Evolutionary conservation across 108 stramenopile genomes (phyloP).

Genomic region (Cyclotella choctawhatcheeana): DNA sequence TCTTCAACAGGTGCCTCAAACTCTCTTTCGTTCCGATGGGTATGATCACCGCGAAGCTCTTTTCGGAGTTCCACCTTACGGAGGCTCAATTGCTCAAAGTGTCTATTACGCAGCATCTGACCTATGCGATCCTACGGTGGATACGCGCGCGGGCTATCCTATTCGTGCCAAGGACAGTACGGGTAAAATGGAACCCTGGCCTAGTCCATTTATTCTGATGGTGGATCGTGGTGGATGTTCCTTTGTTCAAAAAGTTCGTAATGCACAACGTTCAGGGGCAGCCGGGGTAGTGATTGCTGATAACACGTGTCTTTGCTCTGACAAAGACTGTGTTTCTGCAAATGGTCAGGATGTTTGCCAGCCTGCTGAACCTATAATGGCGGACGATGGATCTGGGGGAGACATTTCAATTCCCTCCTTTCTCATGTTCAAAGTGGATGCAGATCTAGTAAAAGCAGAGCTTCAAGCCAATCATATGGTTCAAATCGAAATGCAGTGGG

Average conservation of each 20-base stretch:
- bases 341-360: constrained; percentile 64
- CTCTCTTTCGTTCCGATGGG: constrained; percentile 65
- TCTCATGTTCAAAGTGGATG: constrained; percentile 87
- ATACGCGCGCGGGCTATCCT: constrained; percentile 52
- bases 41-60: constrained; percentile 93
- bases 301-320: constrained; percentile 84
- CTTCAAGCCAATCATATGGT: constrained; percentile 60
- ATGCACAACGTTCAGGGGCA: constrained; percentile 92
- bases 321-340: constrained; percentile 31
- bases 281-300: constrained; percentile 93
- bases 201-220: constrained; percentile 81
- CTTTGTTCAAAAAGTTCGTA: constrained; percentile 84
- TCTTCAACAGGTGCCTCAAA: constrained; percentile 69
- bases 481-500: constrained; percentile 87
- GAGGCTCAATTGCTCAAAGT: constrained; percentile 85
- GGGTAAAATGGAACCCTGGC: constrained; percentile 56
- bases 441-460: constrained; percentile 61
- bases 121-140: constrained; percentile 74
- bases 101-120: constrained; percentile 80
- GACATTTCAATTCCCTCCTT: constrained; percentile 93
- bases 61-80: constrained; percentile 94
- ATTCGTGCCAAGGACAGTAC: constrained; percentile 46
- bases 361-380: constrained; percentile 93
- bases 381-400: constrained; percentile 94
- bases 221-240: constrained; percentile 86